Evolutionary conservation across 352 stramenopile species (phyloP), one percentile per base, ranked within the genome.

Genomic region (Globisporangium perplexum): DNA sequence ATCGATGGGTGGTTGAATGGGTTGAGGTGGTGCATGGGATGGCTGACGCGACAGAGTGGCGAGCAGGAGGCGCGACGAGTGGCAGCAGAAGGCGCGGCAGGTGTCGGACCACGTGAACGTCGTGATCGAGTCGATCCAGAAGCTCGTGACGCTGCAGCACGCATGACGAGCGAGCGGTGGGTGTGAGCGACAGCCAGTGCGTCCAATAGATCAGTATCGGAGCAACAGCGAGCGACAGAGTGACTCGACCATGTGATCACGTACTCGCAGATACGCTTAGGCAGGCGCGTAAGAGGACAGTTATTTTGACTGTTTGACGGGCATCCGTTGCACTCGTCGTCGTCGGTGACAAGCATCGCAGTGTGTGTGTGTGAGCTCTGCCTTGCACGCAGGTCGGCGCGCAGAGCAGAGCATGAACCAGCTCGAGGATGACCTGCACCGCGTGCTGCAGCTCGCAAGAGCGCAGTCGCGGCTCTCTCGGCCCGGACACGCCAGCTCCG

Each of bases 71-170:
- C 70, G 70, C 18, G 77, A 73, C 55, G 57, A 64, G 50, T 90
- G 80, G 80, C 80, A 90, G 63, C 52, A 74, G 7, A 88, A 86
- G 61, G 77, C 77, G 42, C 74, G 70, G 2, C 65, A 91, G 57
- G 66, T 91, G 35, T 86, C 81, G 30, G 63, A 78, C 14, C 81
- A 89, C 56, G 77, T 90, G 43, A 87, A 86, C 55, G 68, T 85
- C 44, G 83, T 87, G 47, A 74, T 90, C 43, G 69, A 86, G 17
- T 77, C 70, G 30, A 90, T 91, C 62, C 74, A 88, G 53, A 77
- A 90, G 56, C 80, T 90, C 48, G 83, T 71, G 28, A 57, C 69
- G 5, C 71, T 91, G 26, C 75, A 90, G 53, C 15, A 23, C 23
- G 24, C 17, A 18, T 43, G 17, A 26, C 31, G 39, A n/a, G n/a